Percentiles rank a stretch among this genome's conserved stretches.
phyloP scores from a whole-genome alignment of 805 yeast species.

The Teunomyces funiuensis region DNA sequence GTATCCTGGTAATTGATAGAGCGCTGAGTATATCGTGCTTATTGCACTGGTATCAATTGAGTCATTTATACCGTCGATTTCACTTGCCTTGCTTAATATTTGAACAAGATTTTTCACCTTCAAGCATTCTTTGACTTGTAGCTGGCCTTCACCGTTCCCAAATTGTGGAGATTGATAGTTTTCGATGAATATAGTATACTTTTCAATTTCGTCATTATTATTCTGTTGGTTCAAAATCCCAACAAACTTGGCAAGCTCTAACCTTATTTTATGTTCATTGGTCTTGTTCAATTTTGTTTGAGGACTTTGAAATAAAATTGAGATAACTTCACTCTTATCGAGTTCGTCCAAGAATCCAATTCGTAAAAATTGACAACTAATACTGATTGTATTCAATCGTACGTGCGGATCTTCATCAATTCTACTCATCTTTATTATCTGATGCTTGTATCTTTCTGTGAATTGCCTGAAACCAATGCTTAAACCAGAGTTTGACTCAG shows the following conservation, averaged over 20 bases:
- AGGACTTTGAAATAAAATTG: constrained; percentile 32
- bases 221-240: constrained; percentile 42
- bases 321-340: constrained; percentile 35
- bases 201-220: constrained; percentile 36
- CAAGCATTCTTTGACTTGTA: constrained; percentile 22
- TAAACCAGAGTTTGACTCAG: constrained; percentile 19
- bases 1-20: constrained; percentile 32
- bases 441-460: constrained; percentile 67
- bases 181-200: constrained; percentile 30
- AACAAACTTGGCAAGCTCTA: constrained; percentile 58
- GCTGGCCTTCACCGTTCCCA: constrained; percentile 19
- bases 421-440: constrained; percentile 58
- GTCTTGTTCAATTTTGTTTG: constrained; percentile 21
- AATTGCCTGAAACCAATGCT: constrained; percentile 74
- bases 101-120: constrained; percentile 19
- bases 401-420: constrained; percentile 52
- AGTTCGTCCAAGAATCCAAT: constrained; percentile 64
- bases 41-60: constrained; percentile 11
- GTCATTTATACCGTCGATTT: not conserved
- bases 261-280: constrained; percentile 26
- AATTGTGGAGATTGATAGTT: constrained; percentile 24
- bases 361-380: constrained; percentile 55
- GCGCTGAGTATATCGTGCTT: constrained; percentile 25
- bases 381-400: constrained; percentile 46
- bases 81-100: not conserved